These are phyloP conservation scores for Ascochyta fabae DNA, from an alignment of 2,329 filamentous ascomycete genomes.

Conservation along the genomic window DNA sequence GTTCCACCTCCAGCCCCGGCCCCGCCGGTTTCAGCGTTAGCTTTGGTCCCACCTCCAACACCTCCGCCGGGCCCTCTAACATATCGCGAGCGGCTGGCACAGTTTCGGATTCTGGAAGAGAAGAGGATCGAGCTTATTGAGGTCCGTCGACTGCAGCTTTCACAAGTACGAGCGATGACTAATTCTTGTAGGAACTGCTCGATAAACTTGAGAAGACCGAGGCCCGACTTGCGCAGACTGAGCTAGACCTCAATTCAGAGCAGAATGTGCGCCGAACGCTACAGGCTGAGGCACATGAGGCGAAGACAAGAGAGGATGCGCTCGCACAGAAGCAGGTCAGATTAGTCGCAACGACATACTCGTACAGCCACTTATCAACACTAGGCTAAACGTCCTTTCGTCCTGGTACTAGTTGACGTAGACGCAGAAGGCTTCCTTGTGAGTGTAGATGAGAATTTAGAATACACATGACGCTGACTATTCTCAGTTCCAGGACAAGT, in stretches of 20 bases:
- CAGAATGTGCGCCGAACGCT: slow-evolving; percentile 47
- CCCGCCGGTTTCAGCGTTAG: slow-evolving; percentile 13
- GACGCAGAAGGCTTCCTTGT: slow-evolving; percentile 48
- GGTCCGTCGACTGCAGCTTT: slow-evolving; percentile 20
- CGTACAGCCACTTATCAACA: slow-evolving; percentile 14
- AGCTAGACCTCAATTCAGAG: slow-evolving; percentile 47
- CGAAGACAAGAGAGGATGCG: slow-evolving; percentile 33
- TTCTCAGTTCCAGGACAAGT: slow-evolving; percentile 47
- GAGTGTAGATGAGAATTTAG: neutral
- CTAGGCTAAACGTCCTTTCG: slow-evolving; percentile 44
- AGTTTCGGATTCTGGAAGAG: slow-evolving; percentile 48
- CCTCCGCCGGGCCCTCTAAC: slow-evolving; percentile 27
- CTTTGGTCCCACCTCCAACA: slow-evolving; percentile 16
- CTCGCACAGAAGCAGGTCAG: slow-evolving; percentile 41
- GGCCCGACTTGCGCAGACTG: slow-evolving; percentile 44
- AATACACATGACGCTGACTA: slow-evolving; percentile 1
- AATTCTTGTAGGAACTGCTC: slow-evolving; percentile 39
- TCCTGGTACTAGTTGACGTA: slow-evolving; percentile 46
- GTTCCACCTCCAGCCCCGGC: slow-evolving; percentile 16
- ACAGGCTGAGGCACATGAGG: slow-evolving; percentile 43
- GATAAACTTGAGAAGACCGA: slow-evolving; percentile 49
- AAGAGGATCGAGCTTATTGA: slow-evolving; percentile 47
- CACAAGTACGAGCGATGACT: neutral
- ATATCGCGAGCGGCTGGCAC: slow-evolving; percentile 44
- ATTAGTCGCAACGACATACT: neutral